phyloP scores from a whole-genome alignment of 2,329 filamentous ascomycete species.

The Fusarium nelsonii region DNA sequence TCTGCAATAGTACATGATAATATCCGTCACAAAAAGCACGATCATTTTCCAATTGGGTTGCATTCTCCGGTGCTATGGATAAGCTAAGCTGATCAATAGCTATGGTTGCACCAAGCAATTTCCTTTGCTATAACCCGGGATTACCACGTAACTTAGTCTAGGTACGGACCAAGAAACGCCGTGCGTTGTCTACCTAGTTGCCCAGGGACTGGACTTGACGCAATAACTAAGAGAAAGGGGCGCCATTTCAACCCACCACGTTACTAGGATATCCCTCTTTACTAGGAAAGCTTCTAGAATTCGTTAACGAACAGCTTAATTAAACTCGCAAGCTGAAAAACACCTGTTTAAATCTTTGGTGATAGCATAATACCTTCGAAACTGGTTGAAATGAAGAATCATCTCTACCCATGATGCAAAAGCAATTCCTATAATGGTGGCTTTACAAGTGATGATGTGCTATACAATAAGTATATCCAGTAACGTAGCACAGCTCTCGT shows the following conservation, averaged over 20 bases:
- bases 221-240: constrained; percentile 40
- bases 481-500: constrained; percentile 2
- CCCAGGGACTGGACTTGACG: neutral
- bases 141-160: constrained; percentile 12
- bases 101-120: constrained; percentile 45
- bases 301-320: constrained; percentile 6
- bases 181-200: neutral
- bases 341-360: constrained; percentile 1
- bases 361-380: constrained; percentile 2
- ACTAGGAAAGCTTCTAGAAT: constrained; percentile 24
- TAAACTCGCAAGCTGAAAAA: constrained; percentile 19
- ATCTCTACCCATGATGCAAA: neutral
- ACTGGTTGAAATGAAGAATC: neutral
- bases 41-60: constrained; percentile 35
- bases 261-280: constrained; percentile 17
- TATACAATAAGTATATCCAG: neutral
- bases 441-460: neutral
- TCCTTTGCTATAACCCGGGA: constrained; percentile 43
- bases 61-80: constrained; percentile 40
- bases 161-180: constrained; percentile 21
- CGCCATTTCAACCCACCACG: constrained; percentile 33
- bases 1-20: constrained; percentile 15
- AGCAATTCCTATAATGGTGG: neutral
- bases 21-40: constrained; percentile 11
- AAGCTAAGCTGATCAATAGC: constrained; percentile 25